phyloP scores from a whole-genome alignment of 164 flowering plant genomes.

The Vitis labrusca region DNA sequence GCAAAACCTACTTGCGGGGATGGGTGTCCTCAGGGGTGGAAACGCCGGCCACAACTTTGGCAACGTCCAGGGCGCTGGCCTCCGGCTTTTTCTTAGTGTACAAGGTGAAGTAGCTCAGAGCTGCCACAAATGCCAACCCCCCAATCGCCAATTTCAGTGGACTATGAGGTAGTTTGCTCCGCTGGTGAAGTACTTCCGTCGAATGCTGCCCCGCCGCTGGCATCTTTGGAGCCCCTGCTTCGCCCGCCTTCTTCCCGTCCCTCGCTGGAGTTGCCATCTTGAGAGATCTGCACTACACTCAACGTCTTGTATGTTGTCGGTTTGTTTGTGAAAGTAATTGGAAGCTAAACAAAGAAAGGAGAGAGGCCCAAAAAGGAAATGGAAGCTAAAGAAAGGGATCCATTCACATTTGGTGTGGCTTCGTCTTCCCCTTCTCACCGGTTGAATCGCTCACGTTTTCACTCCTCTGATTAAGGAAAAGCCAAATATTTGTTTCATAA shows the following conservation, averaged over 20 bases:
- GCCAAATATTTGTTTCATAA: too few species aligned
- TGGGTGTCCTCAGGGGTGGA: slow-evolving; percentile 30
- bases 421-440: too few species aligned
- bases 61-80: slow-evolving; percentile 54
- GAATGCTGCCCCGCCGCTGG: slow-evolving; percentile 33
- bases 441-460: too few species aligned
- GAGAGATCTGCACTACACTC: too few species aligned
- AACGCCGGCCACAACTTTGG: slow-evolving; percentile 42
- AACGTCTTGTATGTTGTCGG: too few species aligned
- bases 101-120: slow-evolving; percentile 39
- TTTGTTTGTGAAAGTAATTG: too few species aligned
- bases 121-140: slow-evolving; percentile 27
- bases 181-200: slow-evolving; percentile 42
- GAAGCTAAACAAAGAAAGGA: too few species aligned
- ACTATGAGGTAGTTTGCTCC: slow-evolving; percentile 20
- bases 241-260: slow-evolving; percentile 10
- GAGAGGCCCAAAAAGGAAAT: too few species aligned
- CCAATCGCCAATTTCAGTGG: slow-evolving; percentile 28
- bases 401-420: too few species aligned
- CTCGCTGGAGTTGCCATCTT: too few species aligned
- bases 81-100: slow-evolving; percentile 61
- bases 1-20: slow-evolving; percentile 21
- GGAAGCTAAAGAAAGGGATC: too few species aligned
- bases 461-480: too few species aligned
- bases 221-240: slow-evolving; percentile 25